phyloP scores from a whole-genome alignment of 2,329 filamentous ascomycete species.

The Mycosphaerella sp. region DNA sequence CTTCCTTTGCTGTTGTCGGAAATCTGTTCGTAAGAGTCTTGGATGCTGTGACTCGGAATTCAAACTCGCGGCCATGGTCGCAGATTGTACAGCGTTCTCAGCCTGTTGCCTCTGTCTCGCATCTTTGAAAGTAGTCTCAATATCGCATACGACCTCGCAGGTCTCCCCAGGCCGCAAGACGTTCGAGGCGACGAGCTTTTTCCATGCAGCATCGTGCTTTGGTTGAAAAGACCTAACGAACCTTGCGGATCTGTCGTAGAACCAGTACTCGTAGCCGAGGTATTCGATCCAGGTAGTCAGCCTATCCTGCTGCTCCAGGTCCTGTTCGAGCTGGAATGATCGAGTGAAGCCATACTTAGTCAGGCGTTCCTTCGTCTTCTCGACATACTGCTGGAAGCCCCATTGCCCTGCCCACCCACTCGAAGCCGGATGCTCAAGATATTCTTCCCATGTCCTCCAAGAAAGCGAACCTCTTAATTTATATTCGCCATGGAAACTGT shows the following conservation, averaged over 20 bases:
- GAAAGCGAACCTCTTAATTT: background rate
- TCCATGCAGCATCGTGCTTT: slow-evolving; percentile 1
- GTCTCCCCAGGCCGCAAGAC: slow-evolving; percentile 4
- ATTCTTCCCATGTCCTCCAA: background rate
- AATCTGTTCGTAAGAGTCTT: background rate
- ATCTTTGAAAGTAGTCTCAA: background rate
- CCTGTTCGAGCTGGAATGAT: background rate
- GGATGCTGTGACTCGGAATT: too few relatives aligned
- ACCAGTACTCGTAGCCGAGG: slow-evolving; percentile 7
- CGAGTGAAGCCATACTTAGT: slow-evolving; percentile 5
- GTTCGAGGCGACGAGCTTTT: slow-evolving; percentile 5
- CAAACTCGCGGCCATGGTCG: too few relatives aligned
- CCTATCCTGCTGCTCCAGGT: background rate
- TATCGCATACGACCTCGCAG: background rate
- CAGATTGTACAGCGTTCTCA: too few relatives aligned
- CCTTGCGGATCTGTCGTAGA: background rate
- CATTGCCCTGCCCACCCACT: background rate
- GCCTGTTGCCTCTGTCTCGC: background rate
- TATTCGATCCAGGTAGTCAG: slow-evolving; percentile 9
- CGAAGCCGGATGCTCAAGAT: background rate
- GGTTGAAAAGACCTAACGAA: background rate
- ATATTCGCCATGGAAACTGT: background rate
- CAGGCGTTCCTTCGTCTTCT: slow-evolving; percentile 1
- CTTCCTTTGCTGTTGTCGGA: background rate
- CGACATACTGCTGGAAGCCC: slow-evolving; percentile 1